phyloP scores from a whole-genome alignment of 2,329 filamentous ascomycete genomes.

The Beauveria caledonica region DNA sequence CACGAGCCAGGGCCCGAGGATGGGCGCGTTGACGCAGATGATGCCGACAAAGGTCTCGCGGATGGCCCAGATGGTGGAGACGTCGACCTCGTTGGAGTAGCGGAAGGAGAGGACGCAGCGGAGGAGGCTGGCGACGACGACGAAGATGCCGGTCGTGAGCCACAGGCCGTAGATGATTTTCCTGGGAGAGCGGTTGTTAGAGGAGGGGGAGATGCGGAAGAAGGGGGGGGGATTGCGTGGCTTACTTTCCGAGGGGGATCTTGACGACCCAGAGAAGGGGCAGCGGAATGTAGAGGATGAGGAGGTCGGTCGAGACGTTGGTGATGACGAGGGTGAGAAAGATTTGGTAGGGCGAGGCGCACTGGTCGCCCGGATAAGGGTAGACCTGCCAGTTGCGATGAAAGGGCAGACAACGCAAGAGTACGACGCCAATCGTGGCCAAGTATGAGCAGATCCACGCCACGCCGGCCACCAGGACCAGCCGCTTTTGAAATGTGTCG shows the following conservation, averaged over 20 bases:
- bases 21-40: slow-evolving; percentile 18
- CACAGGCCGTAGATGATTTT: slow-evolving; percentile 18
- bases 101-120: slow-evolving; percentile 17
- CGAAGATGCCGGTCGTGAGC: slow-evolving; percentile 19
- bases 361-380: slow-evolving; percentile 19
- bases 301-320: slow-evolving; percentile 19
- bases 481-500: slow-evolving; percentile 15
- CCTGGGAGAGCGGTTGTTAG: slow-evolving; percentile 4
- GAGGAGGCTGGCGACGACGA: slow-evolving; percentile 19
- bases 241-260: slow-evolving; percentile 16
- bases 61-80: slow-evolving; percentile 20
- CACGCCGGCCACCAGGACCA: slow-evolving; percentile 15
- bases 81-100: slow-evolving; percentile 16
- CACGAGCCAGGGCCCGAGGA: slow-evolving; percentile 19
- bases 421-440: slow-evolving; percentile 16
- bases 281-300: slow-evolving; percentile 18
- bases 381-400: slow-evolving; percentile 20
- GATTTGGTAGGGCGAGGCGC: slow-evolving; percentile 16
- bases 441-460: slow-evolving; percentile 14
- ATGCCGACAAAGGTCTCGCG: slow-evolving; percentile 21
- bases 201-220: no score
- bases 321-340: slow-evolving; percentile 17
- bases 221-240: neutral
- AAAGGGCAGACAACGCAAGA: slow-evolving; percentile 17
- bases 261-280: slow-evolving; percentile 19